Evolutionary conservation across 495 filamentous ascomycete species (phyloP), one percentile per base, ranked within the genome.

Genomic region (Penicillium mononematosum): DNA sequence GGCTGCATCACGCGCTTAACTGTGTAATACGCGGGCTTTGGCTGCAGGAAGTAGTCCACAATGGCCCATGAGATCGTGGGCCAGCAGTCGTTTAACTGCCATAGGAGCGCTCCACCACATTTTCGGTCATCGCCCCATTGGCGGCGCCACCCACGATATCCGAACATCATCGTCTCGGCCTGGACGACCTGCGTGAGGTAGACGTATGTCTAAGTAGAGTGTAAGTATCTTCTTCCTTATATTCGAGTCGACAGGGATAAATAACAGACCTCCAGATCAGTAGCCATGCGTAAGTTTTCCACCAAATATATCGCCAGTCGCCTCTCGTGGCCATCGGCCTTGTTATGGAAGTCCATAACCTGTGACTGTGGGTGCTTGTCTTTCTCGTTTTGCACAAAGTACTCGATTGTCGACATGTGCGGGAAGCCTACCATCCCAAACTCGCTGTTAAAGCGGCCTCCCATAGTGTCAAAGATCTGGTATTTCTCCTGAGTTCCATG

Each of bases 21-120:
- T 1, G 87, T 86, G 62, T 89, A 96, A 70, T 90, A 97, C 14
- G 91, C 90, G 14, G 83, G 82, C 66, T 98, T 98, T 3, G 90
- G 91, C 0, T 89, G 82, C 27, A 94, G 80, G 70, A 89, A 91
- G 69, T 89, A 96, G 67, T 98, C 93, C 19, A 83, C 85, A 55
- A 97, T 92, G 2, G 88, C 75, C 91, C 91, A 93, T 22, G 84
- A 89, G 14, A 90, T 96, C 16, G 88, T 87, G 2, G 93, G 92
- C 91, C 92, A 98, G 80, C 93, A 96, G 73, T 98, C 94, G 61
- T 97, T 98, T 58, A 95, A 81, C 72, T 98, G 93, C 93, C 93
- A 98, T 5, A 96, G 86, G 3, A 98, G 80, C 1, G 91, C 94
- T 20, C 93, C 93, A 45, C 85, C 88, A 62, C 90, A 96, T 66